phyloP scores from a whole-genome alignment of 306 rosid species.

The Mimosa bimucronata region DNA sequence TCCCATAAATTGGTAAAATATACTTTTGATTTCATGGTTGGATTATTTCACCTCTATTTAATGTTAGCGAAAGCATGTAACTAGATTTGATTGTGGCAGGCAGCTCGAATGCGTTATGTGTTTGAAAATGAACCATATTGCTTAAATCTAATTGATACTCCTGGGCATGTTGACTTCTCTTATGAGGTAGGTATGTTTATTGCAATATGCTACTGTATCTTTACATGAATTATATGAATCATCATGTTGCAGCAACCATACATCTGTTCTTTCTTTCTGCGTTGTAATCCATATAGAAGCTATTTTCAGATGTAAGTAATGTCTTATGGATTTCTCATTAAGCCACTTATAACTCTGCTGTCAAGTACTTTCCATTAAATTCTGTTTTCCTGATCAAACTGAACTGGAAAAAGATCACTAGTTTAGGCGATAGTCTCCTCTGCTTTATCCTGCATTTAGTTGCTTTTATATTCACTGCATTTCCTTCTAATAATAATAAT shows the following conservation, averaged over 20 bases:
- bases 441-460: neutral
- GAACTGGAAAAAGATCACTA: neutral
- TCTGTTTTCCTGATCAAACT: neutral
- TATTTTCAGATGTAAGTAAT: slow-evolving; percentile 14
- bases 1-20: neutral
- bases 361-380: neutral
- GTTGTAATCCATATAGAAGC: slow-evolving; percentile 12
- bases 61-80: slow-evolving; percentile 30
- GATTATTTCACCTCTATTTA: slow-evolving; percentile 4
- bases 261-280: slow-evolving; percentile 1
- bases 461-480: slow-evolving; percentile 1
- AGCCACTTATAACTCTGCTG: slow-evolving; percentile 10
- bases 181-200: slow-evolving; percentile 66
- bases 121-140: slow-evolving; percentile 66
- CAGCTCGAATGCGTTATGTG: slow-evolving; percentile 88
- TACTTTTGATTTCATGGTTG: slow-evolving; percentile 5
- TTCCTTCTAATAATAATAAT: slow-evolving; percentile 13
- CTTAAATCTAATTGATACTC: slow-evolving; percentile 91
- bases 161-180: slow-evolving; percentile 96
- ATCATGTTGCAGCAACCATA: slow-evolving; percentile 10
- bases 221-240: neutral
- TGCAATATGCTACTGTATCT: neutral
- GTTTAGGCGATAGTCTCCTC: neutral
- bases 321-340: slow-evolving; percentile 8
- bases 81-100: slow-evolving; percentile 55